Conservation (phyloP, 2,329 filamentous ascomycete species). For the Claviceps africana region DNA sequence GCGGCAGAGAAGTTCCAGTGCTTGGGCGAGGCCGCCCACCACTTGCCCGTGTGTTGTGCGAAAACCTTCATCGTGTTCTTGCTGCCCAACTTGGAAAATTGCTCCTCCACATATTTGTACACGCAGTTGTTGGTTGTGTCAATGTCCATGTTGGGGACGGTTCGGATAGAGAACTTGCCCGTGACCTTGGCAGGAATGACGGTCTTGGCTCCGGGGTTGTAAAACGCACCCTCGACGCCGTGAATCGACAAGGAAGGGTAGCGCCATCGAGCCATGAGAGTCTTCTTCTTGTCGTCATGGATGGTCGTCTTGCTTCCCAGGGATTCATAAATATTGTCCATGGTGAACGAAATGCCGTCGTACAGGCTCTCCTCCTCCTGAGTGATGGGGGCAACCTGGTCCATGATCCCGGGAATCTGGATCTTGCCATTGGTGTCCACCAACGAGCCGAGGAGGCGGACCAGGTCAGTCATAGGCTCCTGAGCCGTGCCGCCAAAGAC, state of each 20-base stretch:
- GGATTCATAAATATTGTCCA: conserved; percentile 88
- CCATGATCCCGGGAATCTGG: conserved; percentile 80
- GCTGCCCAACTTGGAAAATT: conserved; percentile 73
- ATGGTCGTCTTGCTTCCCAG: conserved; percentile 82
- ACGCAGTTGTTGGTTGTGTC: conserved; percentile 77
- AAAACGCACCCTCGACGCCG: conserved; percentile 90
- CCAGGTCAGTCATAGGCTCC: conserved; percentile 95
- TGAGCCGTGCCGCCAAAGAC: conserved; percentile 94
- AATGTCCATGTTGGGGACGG: conserved; percentile 94
- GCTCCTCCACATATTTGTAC: conserved; percentile 66
- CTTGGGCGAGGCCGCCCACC: conserved; percentile 96
- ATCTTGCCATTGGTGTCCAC: conserved; percentile 90
- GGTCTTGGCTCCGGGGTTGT: conserved; percentile 85
- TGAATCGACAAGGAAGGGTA: conserved; percentile 89
- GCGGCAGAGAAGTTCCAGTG: conserved; percentile 98
- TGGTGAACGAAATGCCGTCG: conserved; percentile 79
- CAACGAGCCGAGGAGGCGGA: conserved; percentile 65
- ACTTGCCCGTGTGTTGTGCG: conserved; percentile 85
- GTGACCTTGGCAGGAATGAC: conserved; percentile 96
- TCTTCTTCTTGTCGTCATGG: conserved; percentile 75
- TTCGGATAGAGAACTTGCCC: conserved; percentile 97
- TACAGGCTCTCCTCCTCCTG: conserved; percentile 82
- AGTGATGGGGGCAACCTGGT: conserved; percentile 81
- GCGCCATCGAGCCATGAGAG: conserved; percentile 92
- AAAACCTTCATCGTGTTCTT: conserved; percentile 82